Percentiles rank a stretch among this genome's conserved stretches.
Evolutionary conservation across 768 basidiomycete genomes (phyloP).

Genomic region (Suillus subaureus): DNA sequence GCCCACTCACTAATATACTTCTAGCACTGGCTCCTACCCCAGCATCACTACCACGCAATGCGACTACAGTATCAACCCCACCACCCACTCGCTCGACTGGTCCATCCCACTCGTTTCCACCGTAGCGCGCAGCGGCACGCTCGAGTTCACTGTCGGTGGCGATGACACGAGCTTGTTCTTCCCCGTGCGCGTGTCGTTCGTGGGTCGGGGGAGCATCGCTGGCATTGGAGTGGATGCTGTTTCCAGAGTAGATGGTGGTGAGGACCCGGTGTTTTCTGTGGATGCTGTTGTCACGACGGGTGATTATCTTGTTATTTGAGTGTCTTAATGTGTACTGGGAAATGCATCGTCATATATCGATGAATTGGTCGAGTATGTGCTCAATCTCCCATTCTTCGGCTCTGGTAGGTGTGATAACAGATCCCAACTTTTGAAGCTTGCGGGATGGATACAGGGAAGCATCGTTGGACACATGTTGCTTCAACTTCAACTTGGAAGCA

Average conservation of each 20-base stretch:
- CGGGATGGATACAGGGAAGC: no score
- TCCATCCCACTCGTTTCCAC: constrained; percentile 67
- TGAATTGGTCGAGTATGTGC: no score
- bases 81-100: constrained; percentile 86
- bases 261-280: constrained; percentile 55
- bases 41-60: constrained; percentile 70
- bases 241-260: constrained; percentile 50
- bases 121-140: constrained; percentile 72
- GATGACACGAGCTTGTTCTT: constrained; percentile 87
- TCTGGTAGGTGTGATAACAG: no score
- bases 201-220: constrained; percentile 77
- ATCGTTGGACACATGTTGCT: no score
- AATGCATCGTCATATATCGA: neutral
- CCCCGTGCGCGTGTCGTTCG: constrained; percentile 86
- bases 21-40: constrained; percentile 80
- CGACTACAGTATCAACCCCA: constrained; percentile 81
- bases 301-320: constrained; percentile 56
- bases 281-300: constrained; percentile 57
- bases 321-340: neutral
- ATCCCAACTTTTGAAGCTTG: no score
- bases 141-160: constrained; percentile 88
- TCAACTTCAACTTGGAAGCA: no score
- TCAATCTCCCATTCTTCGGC: no score
- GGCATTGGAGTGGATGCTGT: constrained; percentile 70
- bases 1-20: constrained; percentile 8